Base-by-base conservation (phyloP, 495 filamentous ascomycete genomes). In the Beverwykella pulmonaria region DNA sequence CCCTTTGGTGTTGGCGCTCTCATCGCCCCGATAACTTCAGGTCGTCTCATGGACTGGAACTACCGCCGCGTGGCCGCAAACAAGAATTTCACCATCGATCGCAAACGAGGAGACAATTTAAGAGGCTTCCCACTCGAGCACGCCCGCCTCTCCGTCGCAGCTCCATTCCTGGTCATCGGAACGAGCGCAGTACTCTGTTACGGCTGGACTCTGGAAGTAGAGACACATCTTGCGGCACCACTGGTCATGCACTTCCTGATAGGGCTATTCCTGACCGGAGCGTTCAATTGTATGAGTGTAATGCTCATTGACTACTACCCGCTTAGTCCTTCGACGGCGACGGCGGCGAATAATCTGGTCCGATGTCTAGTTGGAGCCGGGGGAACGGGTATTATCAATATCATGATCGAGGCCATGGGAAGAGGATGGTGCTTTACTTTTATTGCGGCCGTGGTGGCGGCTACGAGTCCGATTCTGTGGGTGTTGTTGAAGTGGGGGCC, bases 341-440 rank as follows among this genome's bases (percentile, higher is more conserved):
- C 88, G 1, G 89, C 90, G 1, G 86, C 87, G 6, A 90, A 87
- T 63, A 92, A 92, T 68, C 74, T 93, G 7, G 82, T 83, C 0
- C 77, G 90, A 10, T 92, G 88, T 71, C 66, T 89, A 41, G 74
- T 92, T 4, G 88, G 89, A 1, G 89, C 89, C 1, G 88, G 79
- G 0, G 84, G 84, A 0, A 87, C 86, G 20, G 89, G 86, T 1
- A 76, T 84, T 10, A 84, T 92, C 53, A 79, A 84, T 57, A 86
- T 86, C 1, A 88, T 92, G 85, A 79, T 88, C 23, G 74, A 82
- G 22, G 81, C 75, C 0, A 85, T 91, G 78, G 90, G 89, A 0
- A 73, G 80, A 12, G 88, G 89, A 0, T 90, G 88, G 87, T 84
- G 84, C 25, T 91, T 86, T 72, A 91, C 87, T 0, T 82, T 93